These are phyloP conservation scores for Calcarisporium arbuscula DNA, from an alignment of 2,329 filamentous ascomycete species.

Conservation along the genomic window DNA sequence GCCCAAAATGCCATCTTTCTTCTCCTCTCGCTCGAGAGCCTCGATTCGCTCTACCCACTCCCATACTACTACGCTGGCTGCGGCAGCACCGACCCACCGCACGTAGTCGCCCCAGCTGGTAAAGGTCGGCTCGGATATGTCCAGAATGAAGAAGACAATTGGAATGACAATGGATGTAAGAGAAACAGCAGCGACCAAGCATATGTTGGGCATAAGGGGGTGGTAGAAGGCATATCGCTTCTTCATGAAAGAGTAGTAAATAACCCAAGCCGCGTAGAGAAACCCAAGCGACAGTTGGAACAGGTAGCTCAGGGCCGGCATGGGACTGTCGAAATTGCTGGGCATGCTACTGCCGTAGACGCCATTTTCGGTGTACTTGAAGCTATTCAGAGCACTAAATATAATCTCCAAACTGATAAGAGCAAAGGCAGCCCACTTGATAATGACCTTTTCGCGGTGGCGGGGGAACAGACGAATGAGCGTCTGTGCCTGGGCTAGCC, in stretches of 20 bases:
- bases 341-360: conserved; percentile 54
- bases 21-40: conserved; percentile 83
- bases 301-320: conserved; percentile 84
- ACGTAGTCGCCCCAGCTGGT: conserved; percentile 95
- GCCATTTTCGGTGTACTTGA: conserved; percentile 49
- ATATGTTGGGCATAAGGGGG: conserved; percentile 83
- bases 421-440: conserved; percentile 96
- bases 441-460: conserved; percentile 94
- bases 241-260: conserved; percentile 90
- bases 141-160: conserved; percentile 87
- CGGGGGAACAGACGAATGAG: conserved; percentile 92
- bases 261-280: conserved; percentile 86
- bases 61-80: conserved; percentile 95
- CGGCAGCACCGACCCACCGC: conserved; percentile 90
- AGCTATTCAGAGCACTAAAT: conserved; percentile 89
- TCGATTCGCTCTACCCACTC: conserved; percentile 97
- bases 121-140: conserved; percentile 78
- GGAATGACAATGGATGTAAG: conserved; percentile 79
- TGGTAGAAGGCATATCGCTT: conserved; percentile 88
- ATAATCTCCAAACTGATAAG: conserved; percentile 86
- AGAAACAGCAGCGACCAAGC: conserved; percentile 71
- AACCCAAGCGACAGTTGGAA: conserved; percentile 83
- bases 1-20: conserved; percentile 87
- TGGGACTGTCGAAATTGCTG: conserved; percentile 76
- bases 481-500: conserved; percentile 96